phyloP scores from a whole-genome alignment of 192 early-diverging fungal genomes.

The Linnemannia zychae region DNA sequence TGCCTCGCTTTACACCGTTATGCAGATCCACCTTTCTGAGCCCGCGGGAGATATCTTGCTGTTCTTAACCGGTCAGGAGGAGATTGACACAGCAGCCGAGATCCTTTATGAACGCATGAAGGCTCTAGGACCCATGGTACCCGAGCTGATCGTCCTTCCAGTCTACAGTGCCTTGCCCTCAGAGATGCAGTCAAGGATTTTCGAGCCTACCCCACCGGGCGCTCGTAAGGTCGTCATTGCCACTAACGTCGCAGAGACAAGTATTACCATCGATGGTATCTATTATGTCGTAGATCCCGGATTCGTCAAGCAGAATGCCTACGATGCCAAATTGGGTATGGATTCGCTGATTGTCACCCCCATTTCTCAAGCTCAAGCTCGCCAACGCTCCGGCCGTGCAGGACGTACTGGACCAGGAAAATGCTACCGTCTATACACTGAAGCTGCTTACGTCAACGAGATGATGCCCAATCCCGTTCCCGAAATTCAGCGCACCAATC shows the following conservation, averaged over 20 bases:
- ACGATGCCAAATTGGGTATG: slow-evolving; percentile 98
- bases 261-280: slow-evolving; percentile 98
- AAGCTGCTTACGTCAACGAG: slow-evolving; percentile 92
- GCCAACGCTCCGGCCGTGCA: slow-evolving; percentile 96
- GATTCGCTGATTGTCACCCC: slow-evolving; percentile 93
- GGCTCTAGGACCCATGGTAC: slow-evolving; percentile 75
- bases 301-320: slow-evolving; percentile 96
- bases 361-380: slow-evolving; percentile 94
- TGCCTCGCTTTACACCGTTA: slow-evolving; percentile 91
- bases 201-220: slow-evolving; percentile 88
- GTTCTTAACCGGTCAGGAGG: slow-evolving; percentile 99
- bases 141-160: slow-evolving; percentile 87
- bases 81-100: slow-evolving; percentile 90
- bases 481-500: slow-evolving; percentile 97
- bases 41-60: slow-evolving; percentile 94
- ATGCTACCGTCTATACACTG: slow-evolving; percentile 95
- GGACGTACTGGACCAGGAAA: slow-evolving; percentile 97
- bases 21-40: slow-evolving; percentile 97
- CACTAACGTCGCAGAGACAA: slow-evolving; percentile 99
- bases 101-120: slow-evolving; percentile 81
- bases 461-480: slow-evolving; percentile 96
- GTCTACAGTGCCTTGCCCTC: slow-evolving; percentile 95
- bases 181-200: slow-evolving; percentile 96
- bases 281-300: slow-evolving; percentile 97
- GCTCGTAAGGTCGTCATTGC: slow-evolving; percentile 94